Evolutionary conservation across 805 yeast species (phyloP).

Genomic region (Candida parachauliodes): DNA sequence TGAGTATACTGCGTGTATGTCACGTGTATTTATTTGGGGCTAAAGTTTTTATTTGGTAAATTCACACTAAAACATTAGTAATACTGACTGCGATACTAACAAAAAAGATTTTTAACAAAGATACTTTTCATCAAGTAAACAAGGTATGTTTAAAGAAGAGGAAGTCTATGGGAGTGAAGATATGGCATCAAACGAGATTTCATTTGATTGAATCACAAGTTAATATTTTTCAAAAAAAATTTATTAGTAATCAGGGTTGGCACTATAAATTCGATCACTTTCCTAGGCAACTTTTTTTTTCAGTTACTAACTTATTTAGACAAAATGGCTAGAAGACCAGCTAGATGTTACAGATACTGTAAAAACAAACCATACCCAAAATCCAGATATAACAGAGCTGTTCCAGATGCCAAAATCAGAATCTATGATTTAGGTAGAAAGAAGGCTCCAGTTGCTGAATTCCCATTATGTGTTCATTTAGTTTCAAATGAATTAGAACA

Average conservation of each 20-base stretch:
- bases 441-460: conserved; percentile 99
- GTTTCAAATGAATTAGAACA: conserved; percentile 99
- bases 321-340: conserved; percentile 99
- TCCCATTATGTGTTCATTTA: conserved; percentile 98
- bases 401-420: conserved; percentile 99
- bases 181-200: too few species aligned
- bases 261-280: not conserved
- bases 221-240: not conserved
- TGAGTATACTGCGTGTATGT: not conserved
- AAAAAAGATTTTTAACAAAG: not conserved
- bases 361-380: conserved; percentile 99
- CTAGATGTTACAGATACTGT: conserved; percentile 99
- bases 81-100: conserved; percentile 1
- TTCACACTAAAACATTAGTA: not conserved
- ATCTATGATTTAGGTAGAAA: conserved; percentile 99
- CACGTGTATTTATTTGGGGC: conserved; percentile 3
- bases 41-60: too few species aligned
- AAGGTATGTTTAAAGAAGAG: conserved; percentile 5
- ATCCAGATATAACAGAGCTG: conserved; percentile 99
- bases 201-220: not conserved
- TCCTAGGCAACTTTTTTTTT: not conserved
- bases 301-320: conserved; percentile 5
- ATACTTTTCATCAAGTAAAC: conserved; percentile 1
- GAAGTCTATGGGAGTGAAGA: not conserved
- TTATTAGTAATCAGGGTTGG: not conserved